Evolutionary conservation across 1,284 basidiomycete species (phyloP).

Genomic region (Leccinum olivaceoglutinosum): DNA sequence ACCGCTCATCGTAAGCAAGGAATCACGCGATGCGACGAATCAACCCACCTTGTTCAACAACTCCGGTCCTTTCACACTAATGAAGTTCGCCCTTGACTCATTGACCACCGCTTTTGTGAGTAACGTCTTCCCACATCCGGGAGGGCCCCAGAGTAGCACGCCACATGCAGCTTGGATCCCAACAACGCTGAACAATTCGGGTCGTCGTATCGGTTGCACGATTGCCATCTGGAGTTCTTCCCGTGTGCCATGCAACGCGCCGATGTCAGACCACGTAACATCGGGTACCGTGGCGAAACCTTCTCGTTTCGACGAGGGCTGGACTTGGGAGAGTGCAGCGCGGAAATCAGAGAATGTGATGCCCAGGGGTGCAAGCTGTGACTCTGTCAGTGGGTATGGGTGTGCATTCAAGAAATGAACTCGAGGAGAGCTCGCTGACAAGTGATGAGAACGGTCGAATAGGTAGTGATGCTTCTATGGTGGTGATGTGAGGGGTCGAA

Average conservation of each 20-base stretch:
- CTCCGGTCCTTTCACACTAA: constrained; percentile 96
- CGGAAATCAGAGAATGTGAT: constrained; percentile 81
- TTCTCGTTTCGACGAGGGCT: constrained; percentile 95
- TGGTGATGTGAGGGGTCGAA: constrained; percentile 21
- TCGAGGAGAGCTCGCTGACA: constrained; percentile 40
- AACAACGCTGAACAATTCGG: constrained; percentile 75
- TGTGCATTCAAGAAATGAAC: constrained; percentile 85
- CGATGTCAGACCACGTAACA: constrained; percentile 92
- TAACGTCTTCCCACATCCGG: constrained; percentile 92
- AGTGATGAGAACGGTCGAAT: constrained; percentile 40
- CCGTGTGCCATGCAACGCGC: constrained; percentile 81
- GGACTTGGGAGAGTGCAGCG: constrained; percentile 77
- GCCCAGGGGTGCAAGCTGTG: constrained; percentile 75
- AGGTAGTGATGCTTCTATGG: constrained; percentile 10
- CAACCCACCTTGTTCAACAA: constrained; percentile 81
- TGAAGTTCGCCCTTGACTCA: constrained; percentile 92
- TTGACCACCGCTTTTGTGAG: constrained; percentile 97
- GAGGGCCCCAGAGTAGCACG: constrained; percentile 1
- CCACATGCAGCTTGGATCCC: background rate
- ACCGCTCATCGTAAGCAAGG: background rate
- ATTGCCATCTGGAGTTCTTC: constrained; percentile 97
- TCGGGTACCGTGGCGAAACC: constrained; percentile 97
- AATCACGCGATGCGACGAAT: background rate
- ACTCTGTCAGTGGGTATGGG: constrained; percentile 70
- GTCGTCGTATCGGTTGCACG: constrained; percentile 89